phyloP scores from a whole-genome alignment of 2,329 filamentous ascomycete genomes.

The Leptoxyphium fumago region DNA sequence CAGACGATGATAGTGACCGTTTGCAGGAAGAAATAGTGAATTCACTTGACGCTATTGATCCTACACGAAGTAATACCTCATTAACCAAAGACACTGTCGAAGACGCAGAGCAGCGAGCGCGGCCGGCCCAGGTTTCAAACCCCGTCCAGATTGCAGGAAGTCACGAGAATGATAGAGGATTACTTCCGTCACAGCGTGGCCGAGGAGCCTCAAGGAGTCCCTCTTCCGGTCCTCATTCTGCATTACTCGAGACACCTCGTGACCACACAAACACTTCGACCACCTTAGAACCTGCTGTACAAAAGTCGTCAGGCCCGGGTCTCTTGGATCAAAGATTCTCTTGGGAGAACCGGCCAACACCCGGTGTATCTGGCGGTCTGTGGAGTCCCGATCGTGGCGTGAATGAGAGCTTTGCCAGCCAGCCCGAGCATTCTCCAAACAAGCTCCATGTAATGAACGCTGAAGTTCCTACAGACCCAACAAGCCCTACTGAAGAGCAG shows the following conservation, averaged over 20 bases:
- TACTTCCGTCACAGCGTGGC: neutral
- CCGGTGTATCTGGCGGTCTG: neutral
- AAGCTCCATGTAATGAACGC: neutral
- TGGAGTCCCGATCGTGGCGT: neutral
- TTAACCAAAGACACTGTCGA: conserved; percentile 16
- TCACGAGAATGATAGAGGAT: neutral
- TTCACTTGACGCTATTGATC: conserved; percentile 36
- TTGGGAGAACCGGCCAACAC: conserved; percentile 19
- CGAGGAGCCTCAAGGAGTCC: neutral
- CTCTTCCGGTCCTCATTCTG: neutral
- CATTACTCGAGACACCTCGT: neutral
- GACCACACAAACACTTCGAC: neutral
- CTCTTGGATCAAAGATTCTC: conserved; percentile 22
- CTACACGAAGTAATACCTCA: conserved; percentile 9
- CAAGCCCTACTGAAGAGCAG: neutral
- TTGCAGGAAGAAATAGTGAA: conserved; percentile 61
- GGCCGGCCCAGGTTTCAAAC: conserved; percentile 9
- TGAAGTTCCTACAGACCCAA: neutral
- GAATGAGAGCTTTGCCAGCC: neutral
- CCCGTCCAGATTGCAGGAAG: conserved; percentile 14
- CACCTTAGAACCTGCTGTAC: neutral
- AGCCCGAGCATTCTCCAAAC: neutral
- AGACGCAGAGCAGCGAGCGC: conserved; percentile 11
- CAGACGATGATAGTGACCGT: conserved; percentile 55
- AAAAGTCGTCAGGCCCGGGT: conserved; percentile 3